Conservation (phyloP, 257 asterid species). For the Avicennia marina region DNA sequence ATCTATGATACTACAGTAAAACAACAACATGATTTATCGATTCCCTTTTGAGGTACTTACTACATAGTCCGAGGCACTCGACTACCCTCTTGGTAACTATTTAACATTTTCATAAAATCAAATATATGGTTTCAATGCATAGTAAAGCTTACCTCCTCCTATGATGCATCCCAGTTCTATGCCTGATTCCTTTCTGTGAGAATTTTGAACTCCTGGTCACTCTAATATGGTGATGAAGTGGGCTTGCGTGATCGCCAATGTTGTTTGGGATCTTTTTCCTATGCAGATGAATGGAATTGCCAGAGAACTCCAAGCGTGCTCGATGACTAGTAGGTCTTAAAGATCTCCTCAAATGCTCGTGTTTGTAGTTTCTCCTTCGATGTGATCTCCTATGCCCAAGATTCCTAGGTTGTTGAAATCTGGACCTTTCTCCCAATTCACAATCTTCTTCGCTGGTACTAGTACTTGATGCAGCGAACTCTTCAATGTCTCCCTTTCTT, state of each 20-base stretch:
- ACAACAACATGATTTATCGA: no score
- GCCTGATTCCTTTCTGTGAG: slow-evolving; percentile 28
- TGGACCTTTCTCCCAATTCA: slow-evolving; percentile 23
- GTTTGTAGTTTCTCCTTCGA: slow-evolving; percentile 28
- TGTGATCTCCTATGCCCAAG: slow-evolving; percentile 10
- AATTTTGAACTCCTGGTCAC: slow-evolving; percentile 48
- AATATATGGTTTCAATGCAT: neutral
- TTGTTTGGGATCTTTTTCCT: slow-evolving; percentile 17
- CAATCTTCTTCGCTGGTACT: slow-evolving; percentile 28
- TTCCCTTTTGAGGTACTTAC: no score
- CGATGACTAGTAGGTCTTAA: slow-evolving; percentile 52
- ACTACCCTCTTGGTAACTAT: neutral
- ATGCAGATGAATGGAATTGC: slow-evolving; percentile 20
- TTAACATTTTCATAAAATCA: neutral
- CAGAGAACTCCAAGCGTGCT: slow-evolving; percentile 23
- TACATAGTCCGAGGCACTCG: no score
- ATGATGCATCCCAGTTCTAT: neutral
- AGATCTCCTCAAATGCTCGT: slow-evolving; percentile 49
- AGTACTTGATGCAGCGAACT: neutral
- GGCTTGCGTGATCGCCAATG: slow-evolving; percentile 17
- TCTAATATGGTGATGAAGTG: slow-evolving; percentile 40
- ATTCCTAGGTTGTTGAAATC: slow-evolving; percentile 14
- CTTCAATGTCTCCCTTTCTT: slow-evolving; percentile 39
- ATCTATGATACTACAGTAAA: neutral
- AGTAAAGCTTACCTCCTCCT: slow-evolving; percentile 9